Percentiles rank a stretch among this genome's conserved stretches.
Evolutionary conservation across 2,329 filamentous ascomycete species (phyloP).

Genomic region (Pseudogymnoascus sp.): DNA sequence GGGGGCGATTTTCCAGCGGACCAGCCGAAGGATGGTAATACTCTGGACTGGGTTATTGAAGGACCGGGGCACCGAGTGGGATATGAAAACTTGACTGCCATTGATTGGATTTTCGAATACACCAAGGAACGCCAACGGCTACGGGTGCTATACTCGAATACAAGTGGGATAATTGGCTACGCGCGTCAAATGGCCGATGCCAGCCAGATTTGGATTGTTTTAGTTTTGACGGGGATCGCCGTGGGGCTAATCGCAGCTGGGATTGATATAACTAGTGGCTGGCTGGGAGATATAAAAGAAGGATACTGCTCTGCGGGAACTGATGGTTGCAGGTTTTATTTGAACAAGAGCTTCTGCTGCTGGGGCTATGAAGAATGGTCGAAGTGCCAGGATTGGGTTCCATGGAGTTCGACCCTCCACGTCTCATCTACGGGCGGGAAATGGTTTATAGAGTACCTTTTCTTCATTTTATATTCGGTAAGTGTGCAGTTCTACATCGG

Average conservation of each 20-base stretch:
- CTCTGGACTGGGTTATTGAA: constrained; percentile 80
- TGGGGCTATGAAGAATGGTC: constrained; percentile 79
- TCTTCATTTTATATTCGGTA: constrained; percentile 81
- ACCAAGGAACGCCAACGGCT: constrained; percentile 88
- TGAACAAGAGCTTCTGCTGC: constrained; percentile 89
- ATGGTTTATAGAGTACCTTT: constrained; percentile 80
- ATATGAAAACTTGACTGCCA: constrained; percentile 93
- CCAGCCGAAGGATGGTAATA: constrained; percentile 39
- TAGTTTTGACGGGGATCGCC: constrained; percentile 77
- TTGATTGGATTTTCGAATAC: constrained; percentile 99
- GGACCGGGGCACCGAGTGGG: constrained; percentile 83
- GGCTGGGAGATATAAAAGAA: constrained; percentile 86
- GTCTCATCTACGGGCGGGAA: constrained; percentile 58
- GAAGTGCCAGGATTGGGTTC: constrained; percentile 79
- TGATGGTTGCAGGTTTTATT: constrained; percentile 80
- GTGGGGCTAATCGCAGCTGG: constrained; percentile 78
- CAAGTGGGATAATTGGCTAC: constrained; percentile 65
- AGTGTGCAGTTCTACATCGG: constrained; percentile 25
- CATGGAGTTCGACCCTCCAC: constrained; percentile 72
- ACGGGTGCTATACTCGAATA: constrained; percentile 64
- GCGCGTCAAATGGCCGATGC: constrained; percentile 69
- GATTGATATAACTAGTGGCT: constrained; percentile 87
- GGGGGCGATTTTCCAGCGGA: constrained; percentile 13
- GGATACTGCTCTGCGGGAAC: constrained; percentile 74
- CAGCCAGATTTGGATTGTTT: constrained; percentile 84